phyloP scores from a whole-genome alignment of 352 stramenopile species.

The Phytophthora macrochlamydospora region DNA sequence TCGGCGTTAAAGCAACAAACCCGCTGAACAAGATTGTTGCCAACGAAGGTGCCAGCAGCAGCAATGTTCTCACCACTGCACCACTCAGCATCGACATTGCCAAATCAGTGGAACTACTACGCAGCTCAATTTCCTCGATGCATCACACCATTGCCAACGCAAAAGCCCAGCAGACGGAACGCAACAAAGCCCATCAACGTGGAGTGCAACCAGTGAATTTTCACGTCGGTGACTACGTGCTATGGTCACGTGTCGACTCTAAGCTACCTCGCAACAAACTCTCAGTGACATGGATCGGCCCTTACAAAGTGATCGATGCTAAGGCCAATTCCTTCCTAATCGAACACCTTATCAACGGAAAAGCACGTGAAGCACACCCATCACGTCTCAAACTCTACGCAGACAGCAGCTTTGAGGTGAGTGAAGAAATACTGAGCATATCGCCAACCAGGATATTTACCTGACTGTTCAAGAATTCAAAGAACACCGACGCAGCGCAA shows the following conservation, averaged over 20 bases:
- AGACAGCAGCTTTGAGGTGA: slow-evolving; percentile 3
- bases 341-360: slow-evolving; percentile 1
- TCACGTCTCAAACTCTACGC: slow-evolving; percentile 2
- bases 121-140: background rate
- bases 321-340: slow-evolving; percentile 2
- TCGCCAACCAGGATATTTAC: slow-evolving; percentile 9
- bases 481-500: too few species aligned
- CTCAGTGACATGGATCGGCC: background rate
- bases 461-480: background rate
- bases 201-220: slow-evolving; percentile 2
- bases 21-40: background rate
- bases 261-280: slow-evolving; percentile 1
- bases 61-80: background rate
- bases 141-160: background rate
- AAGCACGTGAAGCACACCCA: background rate
- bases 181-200: slow-evolving; percentile 1
- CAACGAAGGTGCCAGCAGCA: background rate
- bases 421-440: slow-evolving; percentile 6
- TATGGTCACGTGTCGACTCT: slow-evolving; percentile 5
- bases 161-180: background rate
- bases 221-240: background rate
- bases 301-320: background rate
- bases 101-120: background rate
- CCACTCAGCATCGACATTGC: too few species aligned
- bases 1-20: background rate